These are phyloP conservation scores for Astragalus membranaceus DNA, from an alignment of 306 rosid species.

Conservation along the genomic window DNA sequence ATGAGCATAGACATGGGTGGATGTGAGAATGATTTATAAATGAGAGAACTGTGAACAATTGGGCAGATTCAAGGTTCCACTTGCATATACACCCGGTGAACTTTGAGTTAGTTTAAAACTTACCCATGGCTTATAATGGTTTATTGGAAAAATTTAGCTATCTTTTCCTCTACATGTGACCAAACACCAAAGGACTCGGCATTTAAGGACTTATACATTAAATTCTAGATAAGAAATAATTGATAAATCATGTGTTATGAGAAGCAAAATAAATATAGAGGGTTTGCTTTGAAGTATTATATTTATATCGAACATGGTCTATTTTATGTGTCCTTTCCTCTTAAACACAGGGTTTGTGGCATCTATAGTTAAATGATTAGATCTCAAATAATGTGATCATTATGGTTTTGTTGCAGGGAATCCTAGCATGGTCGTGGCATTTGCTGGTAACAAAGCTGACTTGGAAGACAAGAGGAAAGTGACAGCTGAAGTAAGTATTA, in stretches of 20 bases:
- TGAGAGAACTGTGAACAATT: not conserved
- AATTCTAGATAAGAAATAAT: not conserved
- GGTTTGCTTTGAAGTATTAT: not conserved
- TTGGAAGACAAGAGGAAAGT: conserved; percentile 59
- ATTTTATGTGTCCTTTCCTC: not conserved
- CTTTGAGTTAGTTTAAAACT: conserved; percentile 1
- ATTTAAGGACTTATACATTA: not conserved
- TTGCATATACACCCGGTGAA: not conserved
- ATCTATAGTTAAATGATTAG: not conserved
- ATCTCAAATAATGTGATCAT: conserved; percentile 1
- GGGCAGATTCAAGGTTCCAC: not conserved
- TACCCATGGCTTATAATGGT: conserved; percentile 6
- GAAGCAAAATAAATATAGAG: not conserved
- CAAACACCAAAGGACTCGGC: not conserved
- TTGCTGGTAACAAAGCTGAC: conserved; percentile 61
- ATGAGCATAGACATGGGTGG: not conserved
- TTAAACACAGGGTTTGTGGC: not conserved
- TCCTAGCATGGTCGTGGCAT: conserved; percentile 54
- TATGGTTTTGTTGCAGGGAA: conserved; percentile 40
- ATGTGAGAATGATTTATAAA: not conserved
- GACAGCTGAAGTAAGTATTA: conserved; percentile 47
- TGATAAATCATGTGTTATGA: not conserved
- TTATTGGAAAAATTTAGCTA: not conserved
- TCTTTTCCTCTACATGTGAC: not conserved
- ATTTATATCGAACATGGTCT: not conserved